These are phyloP conservation scores for Aphanomyces euteiches DNA, from an alignment of 352 stramenopile genomes.

Conservation along the genomic window DNA sequence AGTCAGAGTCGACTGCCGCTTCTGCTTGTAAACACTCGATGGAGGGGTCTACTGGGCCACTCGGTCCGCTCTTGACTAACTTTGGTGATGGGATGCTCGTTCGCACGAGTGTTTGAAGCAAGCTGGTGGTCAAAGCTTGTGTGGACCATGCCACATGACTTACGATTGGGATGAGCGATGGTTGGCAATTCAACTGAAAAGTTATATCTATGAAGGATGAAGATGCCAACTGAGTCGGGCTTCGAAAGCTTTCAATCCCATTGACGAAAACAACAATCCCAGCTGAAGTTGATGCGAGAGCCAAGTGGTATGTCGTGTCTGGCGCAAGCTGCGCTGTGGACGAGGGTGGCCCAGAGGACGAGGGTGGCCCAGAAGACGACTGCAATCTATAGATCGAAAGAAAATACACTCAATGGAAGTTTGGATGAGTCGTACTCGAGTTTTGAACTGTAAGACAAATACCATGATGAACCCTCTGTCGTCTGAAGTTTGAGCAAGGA, in stretches of 20 bases:
- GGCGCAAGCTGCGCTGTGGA: not conserved
- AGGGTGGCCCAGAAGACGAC: not conserved
- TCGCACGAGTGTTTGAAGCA: not conserved
- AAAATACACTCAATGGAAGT: no score
- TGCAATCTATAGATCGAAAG: no score
- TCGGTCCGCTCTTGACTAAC: slow-evolving; percentile 39
- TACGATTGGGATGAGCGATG: slow-evolving; percentile 3
- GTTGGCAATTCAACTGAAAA: not conserved
- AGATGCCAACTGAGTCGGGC: not conserved
- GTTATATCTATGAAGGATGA: not conserved
- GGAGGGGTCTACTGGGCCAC: slow-evolving; percentile 11
- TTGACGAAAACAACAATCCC: slow-evolving; percentile 11
- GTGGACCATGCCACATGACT: slow-evolving; percentile 16
- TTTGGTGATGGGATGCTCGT: slow-evolving; percentile 48
- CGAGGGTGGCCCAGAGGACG: not conserved
- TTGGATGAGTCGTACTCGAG: no score
- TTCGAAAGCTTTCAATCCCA: not conserved
- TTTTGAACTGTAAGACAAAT: no score
- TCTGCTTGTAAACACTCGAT: slow-evolving; percentile 13
- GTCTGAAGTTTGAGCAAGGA: not conserved
- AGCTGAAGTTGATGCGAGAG: not conserved
- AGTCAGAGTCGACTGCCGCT: slow-evolving; percentile 45
- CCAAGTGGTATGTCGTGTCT: slow-evolving; percentile 22
- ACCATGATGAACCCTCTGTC: not conserved
- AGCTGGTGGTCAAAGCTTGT: not conserved